Percentiles rank a stretch among this genome's conserved stretches.
phyloP scores from a whole-genome alignment of 208 protist genomes.

The Dictyostelium gargantuum region DNA sequence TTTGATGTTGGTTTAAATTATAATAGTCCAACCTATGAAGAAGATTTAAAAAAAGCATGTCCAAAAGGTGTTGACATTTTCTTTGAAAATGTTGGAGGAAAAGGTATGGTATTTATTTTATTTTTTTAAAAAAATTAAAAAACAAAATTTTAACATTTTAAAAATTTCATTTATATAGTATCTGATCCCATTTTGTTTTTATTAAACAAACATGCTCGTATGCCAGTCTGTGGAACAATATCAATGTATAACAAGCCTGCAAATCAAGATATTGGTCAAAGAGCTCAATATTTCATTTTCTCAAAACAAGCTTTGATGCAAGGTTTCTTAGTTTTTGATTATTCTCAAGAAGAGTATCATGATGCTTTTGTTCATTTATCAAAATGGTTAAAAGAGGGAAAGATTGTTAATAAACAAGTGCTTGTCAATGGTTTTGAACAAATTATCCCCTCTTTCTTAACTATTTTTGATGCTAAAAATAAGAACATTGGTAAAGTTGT shows the following conservation, averaged over 20 bases:
- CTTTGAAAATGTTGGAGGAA: slow-evolving; percentile 85
- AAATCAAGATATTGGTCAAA: not conserved
- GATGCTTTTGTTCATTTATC: not conserved
- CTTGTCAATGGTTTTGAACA: not conserved
- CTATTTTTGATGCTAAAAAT: not conserved
- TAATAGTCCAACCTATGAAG: slow-evolving; percentile 4
- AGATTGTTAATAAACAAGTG: not conserved
- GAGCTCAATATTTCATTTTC: not conserved
- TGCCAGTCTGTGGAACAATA: not conserved
- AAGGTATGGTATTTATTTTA: not conserved
- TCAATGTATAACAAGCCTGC: not conserved
- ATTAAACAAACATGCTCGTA: not conserved
- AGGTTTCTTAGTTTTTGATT: not conserved
- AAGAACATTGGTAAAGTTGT: not conserved
- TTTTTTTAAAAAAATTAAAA: not conserved
- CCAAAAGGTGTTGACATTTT: slow-evolving; percentile 84
- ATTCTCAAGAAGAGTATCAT: not conserved
- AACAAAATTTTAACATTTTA: not conserved
- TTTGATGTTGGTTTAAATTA: slow-evolving; percentile 78
- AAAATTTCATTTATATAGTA: not conserved
- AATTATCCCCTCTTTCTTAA: not conserved
- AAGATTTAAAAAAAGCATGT: slow-evolving; percentile 66
- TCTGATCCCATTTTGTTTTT: not conserved
- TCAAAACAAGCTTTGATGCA: not conserved
- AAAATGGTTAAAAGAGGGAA: not conserved